Percentiles rank a stretch among this genome's conserved stretches.
Conservation (phyloP, 176 grass and related monocot species). For the bread wheat (Triticum aestivum) region DNA sequence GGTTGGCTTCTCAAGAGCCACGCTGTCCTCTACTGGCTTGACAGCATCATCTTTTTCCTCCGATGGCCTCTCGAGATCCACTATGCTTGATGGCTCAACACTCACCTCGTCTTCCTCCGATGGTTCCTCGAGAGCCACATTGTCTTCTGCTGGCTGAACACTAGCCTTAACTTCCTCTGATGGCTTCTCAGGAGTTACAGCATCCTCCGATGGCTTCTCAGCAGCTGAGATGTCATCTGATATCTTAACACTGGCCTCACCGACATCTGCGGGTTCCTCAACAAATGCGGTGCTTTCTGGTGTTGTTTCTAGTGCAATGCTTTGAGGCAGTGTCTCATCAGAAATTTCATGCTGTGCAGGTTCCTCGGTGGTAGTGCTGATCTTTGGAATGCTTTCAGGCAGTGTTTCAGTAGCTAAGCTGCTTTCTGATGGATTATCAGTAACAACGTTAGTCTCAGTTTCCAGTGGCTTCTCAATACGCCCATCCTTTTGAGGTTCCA, state of each 20-base stretch:
- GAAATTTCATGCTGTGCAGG: background rate
- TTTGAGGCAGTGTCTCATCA: constrained; percentile 3
- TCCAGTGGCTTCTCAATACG: constrained; percentile 13
- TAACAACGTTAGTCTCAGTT: constrained; percentile 3
- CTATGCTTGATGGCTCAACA: background rate
- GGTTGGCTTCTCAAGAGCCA: constrained; percentile 21
- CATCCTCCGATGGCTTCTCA: background rate
- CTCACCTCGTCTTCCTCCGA: constrained; percentile 4
- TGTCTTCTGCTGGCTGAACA: constrained; percentile 31
- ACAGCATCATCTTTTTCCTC: constrained; percentile 8
- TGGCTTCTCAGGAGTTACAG: background rate
- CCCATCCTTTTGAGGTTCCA: constrained; percentile 28
- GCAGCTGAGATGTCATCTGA: background rate
- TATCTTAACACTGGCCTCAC: constrained; percentile 11
- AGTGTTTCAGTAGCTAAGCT: constrained; percentile 28
- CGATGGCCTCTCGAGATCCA: constrained; percentile 6
- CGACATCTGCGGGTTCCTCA: background rate
- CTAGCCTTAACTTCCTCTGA: constrained; percentile 17
- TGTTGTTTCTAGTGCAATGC: constrained; percentile 35
- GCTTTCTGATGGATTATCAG: constrained; percentile 34
- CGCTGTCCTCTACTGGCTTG: constrained; percentile 23
- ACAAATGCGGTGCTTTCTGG: background rate
- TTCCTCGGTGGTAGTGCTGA: constrained; percentile 4
- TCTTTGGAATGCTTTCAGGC: constrained; percentile 12
- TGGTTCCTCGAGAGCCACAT: background rate